phyloP scores from a whole-genome alignment of 2,329 filamentous ascomycete genomes.

The Aureobasidium uvarum region DNA sequence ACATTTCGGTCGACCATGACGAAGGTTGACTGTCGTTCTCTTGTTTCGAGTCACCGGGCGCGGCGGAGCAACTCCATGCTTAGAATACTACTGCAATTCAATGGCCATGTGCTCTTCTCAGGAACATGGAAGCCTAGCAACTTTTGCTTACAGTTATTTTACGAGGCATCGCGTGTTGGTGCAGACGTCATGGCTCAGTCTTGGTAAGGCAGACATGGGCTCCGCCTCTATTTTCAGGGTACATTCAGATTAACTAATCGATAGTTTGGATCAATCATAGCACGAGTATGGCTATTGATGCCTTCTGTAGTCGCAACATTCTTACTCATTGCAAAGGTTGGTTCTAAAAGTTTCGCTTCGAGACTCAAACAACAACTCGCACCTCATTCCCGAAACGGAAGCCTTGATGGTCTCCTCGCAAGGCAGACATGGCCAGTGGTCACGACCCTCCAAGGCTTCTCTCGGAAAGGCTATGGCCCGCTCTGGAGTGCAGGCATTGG shows the following conservation, averaged over 20 bases:
- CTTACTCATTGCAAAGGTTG: slow-evolving; percentile 14
- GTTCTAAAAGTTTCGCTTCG: neutral
- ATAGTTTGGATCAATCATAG: slow-evolving; percentile 10
- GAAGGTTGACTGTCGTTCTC: neutral
- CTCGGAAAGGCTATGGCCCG: slow-evolving; percentile 2
- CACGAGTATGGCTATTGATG: neutral
- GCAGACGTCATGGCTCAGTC: slow-evolving; percentile 23
- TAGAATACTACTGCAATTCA: neutral
- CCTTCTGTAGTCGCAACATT: neutral
- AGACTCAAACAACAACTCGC: neutral
- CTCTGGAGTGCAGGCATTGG: slow-evolving; percentile 18
- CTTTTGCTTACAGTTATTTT: slow-evolving; percentile 15
- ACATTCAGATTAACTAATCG: slow-evolving; percentile 10
- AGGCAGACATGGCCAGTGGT: slow-evolving; percentile 22
- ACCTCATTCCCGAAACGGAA: slow-evolving; percentile 22
- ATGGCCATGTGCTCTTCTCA: slow-evolving; percentile 21
- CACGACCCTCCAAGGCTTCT: slow-evolving; percentile 14
- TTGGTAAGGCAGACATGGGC: slow-evolving; percentile 20
- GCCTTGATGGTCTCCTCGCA: neutral
- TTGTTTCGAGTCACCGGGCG: slow-evolving; percentile 19
- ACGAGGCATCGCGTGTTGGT: slow-evolving; percentile 22
- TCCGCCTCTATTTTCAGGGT: slow-evolving; percentile 21
- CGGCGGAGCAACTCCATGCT: slow-evolving; percentile 6
- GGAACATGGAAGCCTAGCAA: slow-evolving; percentile 18
- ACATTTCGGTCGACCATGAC: slow-evolving; percentile 5